Evolutionary conservation across 2,329 filamentous ascomycete species (phyloP), one percentile per base, ranked within the genome.

Genomic region (Talaromyces sp.): DNA sequence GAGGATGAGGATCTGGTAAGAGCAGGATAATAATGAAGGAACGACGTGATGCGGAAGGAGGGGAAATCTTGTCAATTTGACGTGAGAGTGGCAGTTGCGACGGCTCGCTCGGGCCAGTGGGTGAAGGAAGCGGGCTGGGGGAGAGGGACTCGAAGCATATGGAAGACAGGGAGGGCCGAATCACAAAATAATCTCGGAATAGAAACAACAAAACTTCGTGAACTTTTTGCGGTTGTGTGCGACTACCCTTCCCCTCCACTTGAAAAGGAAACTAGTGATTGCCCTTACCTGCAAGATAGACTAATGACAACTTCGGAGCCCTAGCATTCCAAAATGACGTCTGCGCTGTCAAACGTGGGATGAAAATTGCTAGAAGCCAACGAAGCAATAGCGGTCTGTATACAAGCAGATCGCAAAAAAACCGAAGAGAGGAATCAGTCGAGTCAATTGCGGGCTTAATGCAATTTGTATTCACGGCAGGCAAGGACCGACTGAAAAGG

Each of bases 281-380:
- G 29, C 41, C 55, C 61, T 64, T 63, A 63, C 62, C 61, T 63
- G 61, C 45, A 60, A 55, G 47, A 63, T 52, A 50, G 33, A 58
- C 57, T 62, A 64, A 56, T 55, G 56, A 56, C 53, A 19, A 55
- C 32, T 48, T 59, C 51, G 29, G 35, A 56, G 50, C 40, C 54
- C 57, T 57, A 55, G 58, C 62, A 64, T 64, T 59, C 61, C 62
- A 64, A 60, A 58, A 63, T 62, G 57, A 64, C 57, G 61, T 63
- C 62, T 58, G 55, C 20, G 48, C 40, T 54, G 51, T 62, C 57
- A 54, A 63, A 62, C 45, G 60, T 60, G 60, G 58, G 53, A 64
- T 61, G 60, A 56, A 57, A 50, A 37, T 58, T 58, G 57, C 55
- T 50, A 49, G 44, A 55, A 47, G 54, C 53, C 59, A 56, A 47